Conservation (phyloP, 495 filamentous ascomycete species). For the Trichoderma parareesei region DNA sequence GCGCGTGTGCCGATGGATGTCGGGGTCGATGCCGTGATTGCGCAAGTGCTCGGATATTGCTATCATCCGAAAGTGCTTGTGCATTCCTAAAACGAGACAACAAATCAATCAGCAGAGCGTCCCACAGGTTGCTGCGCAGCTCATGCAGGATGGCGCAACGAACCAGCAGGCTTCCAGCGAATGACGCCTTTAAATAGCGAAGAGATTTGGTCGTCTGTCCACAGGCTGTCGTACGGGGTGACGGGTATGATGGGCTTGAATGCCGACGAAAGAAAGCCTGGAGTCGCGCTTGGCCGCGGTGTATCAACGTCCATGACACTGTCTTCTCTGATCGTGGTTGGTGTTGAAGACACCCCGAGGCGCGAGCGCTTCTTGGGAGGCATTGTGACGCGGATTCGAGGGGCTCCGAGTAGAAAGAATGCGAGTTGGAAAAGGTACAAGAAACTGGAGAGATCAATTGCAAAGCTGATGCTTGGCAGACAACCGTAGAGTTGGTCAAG, state of each 20-base stretch:
- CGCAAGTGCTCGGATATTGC: constrained; percentile 78
- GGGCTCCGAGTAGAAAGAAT: not conserved
- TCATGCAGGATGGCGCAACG: constrained; percentile 13
- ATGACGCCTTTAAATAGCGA: constrained; percentile 83
- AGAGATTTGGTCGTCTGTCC: constrained; percentile 93
- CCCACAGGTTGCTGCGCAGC: not conserved
- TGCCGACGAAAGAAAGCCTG: not conserved
- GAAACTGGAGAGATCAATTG: not conserved
- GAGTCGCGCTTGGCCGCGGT: constrained; percentile 21
- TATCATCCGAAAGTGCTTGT: constrained; percentile 96
- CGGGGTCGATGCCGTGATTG: constrained; percentile 73
- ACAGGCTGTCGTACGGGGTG: constrained; percentile 54
- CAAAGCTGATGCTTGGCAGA: too few species aligned
- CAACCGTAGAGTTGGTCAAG: too few species aligned
- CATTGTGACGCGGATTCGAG: constrained; percentile 38
- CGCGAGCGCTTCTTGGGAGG: constrained; percentile 63
- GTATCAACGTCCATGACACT: constrained; percentile 47
- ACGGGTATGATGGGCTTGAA: constrained; percentile 30
- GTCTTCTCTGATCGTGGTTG: constrained; percentile 38
- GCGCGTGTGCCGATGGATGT: constrained; percentile 64
- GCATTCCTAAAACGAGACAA: constrained; percentile 59
- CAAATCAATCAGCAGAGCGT: too few species aligned
- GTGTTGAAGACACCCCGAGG: constrained; percentile 24
- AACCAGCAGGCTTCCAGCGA: constrained; percentile 89
- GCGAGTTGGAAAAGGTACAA: not conserved